These are phyloP conservation scores for Epichloe uncinata DNA, from an alignment of 2,329 filamentous ascomycete species.

Conservation along the genomic window DNA sequence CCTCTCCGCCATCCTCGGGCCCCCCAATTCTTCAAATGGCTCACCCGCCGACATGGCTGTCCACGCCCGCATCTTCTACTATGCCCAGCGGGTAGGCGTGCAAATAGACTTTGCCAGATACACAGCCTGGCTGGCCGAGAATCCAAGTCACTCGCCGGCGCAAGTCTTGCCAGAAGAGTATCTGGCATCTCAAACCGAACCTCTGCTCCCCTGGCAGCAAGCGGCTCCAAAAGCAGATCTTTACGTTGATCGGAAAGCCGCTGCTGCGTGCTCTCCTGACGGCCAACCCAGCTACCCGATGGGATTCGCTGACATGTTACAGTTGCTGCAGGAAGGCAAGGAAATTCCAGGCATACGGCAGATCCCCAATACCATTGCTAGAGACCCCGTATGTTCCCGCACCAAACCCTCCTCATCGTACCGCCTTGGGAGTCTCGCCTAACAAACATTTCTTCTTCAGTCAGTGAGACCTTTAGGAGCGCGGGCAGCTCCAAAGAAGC, in stretches of 20 bases:
- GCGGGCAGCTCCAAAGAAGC: slow-evolving; percentile 40
- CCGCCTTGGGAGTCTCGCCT: neutral
- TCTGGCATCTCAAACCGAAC: slow-evolving; percentile 4
- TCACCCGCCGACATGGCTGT: slow-evolving; percentile 46
- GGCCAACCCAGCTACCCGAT: slow-evolving; percentile 61
- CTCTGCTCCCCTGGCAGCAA: slow-evolving; percentile 31
- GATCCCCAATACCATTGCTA: slow-evolving; percentile 67
- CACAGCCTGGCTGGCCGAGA: slow-evolving; percentile 43
- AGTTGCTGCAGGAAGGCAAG: slow-evolving; percentile 69
- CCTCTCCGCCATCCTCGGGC: slow-evolving; percentile 50
- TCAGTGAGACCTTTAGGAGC: slow-evolving; percentile 34
- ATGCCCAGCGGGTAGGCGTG: slow-evolving; percentile 34
- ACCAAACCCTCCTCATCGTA: neutral
- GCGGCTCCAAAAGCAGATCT: slow-evolving; percentile 35
- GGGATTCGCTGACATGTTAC: slow-evolving; percentile 74
- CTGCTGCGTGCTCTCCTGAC: slow-evolving; percentile 9
- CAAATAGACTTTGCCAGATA: slow-evolving; percentile 55
- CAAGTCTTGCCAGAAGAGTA: slow-evolving; percentile 25
- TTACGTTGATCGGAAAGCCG: slow-evolving; percentile 26
- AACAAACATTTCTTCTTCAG: slow-evolving; percentile 13
- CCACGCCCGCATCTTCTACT: slow-evolving; percentile 57
- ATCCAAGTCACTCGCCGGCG: slow-evolving; percentile 21
- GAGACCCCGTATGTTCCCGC: slow-evolving; percentile 45
- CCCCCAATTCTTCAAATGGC: slow-evolving; percentile 31
- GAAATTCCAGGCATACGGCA: slow-evolving; percentile 79